Conservation (phyloP, 192 early-diverging fungal genomes). For the Diversispora epigaea region DNA sequence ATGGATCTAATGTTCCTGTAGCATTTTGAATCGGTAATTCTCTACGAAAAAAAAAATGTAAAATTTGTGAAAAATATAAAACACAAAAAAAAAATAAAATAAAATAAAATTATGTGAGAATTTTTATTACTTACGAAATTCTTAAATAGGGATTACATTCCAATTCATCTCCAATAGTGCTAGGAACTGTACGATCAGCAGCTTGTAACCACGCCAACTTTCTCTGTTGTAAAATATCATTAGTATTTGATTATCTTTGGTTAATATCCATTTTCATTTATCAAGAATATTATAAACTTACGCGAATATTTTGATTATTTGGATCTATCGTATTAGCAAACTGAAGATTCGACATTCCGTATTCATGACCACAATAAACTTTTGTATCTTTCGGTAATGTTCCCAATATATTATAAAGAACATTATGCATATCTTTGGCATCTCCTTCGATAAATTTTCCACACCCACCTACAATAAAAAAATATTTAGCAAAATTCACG, state of each 20-base stretch:
- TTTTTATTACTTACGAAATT: conserved; percentile 46
- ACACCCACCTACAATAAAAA: conserved; percentile 45
- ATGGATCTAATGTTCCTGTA: conserved; percentile 60
- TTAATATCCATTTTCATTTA: conserved; percentile 32
- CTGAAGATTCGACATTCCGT: conserved; percentile 52
- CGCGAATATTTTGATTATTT: conserved; percentile 56
- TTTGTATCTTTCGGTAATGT: conserved; percentile 61
- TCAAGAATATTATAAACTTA: conserved; percentile 34
- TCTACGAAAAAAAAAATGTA: conserved; percentile 28
- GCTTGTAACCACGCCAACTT: conserved; percentile 60
- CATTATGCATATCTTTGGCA: conserved; percentile 60
- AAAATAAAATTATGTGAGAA: not conserved
- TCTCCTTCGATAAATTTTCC: conserved; percentile 60
- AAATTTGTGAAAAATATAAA: not conserved
- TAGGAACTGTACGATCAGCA: conserved; percentile 64
- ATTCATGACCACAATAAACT: conserved; percentile 64
- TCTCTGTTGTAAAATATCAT: conserved; percentile 24
- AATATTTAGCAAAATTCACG: not conserved
- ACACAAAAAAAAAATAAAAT: not conserved
- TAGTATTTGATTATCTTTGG: not conserved
- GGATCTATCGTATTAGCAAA: conserved; percentile 82
- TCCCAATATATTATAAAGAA: conserved; percentile 52
- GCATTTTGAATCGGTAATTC: conserved; percentile 58
- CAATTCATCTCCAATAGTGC: conserved; percentile 83
- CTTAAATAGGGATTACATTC: conserved; percentile 89